A percentile compares a stretch with the other conserved stretches of the same genome.
These are phyloP conservation scores for Erysimum cheiranthoides DNA, from an alignment of 345 rosid species.

Conservation along the genomic window DNA sequence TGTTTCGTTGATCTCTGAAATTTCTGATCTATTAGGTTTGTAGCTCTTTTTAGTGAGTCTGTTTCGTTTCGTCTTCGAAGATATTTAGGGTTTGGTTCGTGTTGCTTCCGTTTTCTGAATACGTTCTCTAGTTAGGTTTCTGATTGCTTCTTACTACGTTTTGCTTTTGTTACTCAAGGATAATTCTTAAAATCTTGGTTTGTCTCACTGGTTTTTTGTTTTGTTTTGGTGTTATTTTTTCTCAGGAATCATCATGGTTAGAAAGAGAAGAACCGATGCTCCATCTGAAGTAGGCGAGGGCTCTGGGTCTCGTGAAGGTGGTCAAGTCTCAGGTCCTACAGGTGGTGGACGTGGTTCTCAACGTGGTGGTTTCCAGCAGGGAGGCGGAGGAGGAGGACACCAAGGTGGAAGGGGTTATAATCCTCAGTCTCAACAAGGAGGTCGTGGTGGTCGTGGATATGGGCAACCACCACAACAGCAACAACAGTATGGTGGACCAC, in stretches of 20 bases:
- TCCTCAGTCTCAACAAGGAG: conserved; percentile 71
- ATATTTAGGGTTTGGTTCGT: conserved; percentile 24
- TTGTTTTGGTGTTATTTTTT: background rate
- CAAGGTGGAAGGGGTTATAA: conserved; percentile 67
- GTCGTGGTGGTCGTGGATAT: conserved; percentile 68
- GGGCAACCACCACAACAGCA: conserved; percentile 57
- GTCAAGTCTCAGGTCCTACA: conserved; percentile 34
- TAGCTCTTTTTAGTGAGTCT: background rate
- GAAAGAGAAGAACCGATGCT: conserved; percentile 74
- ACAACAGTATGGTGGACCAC: conserved; percentile 61
- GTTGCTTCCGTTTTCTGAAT: background rate
- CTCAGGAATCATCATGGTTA: conserved; percentile 60
- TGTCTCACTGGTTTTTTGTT: background rate
- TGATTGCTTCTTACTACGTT: background rate
- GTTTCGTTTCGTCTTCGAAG: background rate
- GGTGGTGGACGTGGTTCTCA: conserved; percentile 68
- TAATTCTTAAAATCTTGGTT: background rate
- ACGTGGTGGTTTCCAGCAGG: conserved; percentile 54
- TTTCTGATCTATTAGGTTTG: conserved; percentile 28
- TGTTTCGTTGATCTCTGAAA: conserved; percentile 18
- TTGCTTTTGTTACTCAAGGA: background rate
- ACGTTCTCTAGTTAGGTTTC: background rate
- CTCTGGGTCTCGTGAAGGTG: conserved; percentile 63
- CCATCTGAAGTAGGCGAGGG: conserved; percentile 70
- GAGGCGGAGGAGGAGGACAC: conserved; percentile 50